These are phyloP conservation scores for Trichoderma asperellum DNA, from an alignment of 2,329 filamentous ascomycete genomes.

Conservation along the genomic window DNA sequence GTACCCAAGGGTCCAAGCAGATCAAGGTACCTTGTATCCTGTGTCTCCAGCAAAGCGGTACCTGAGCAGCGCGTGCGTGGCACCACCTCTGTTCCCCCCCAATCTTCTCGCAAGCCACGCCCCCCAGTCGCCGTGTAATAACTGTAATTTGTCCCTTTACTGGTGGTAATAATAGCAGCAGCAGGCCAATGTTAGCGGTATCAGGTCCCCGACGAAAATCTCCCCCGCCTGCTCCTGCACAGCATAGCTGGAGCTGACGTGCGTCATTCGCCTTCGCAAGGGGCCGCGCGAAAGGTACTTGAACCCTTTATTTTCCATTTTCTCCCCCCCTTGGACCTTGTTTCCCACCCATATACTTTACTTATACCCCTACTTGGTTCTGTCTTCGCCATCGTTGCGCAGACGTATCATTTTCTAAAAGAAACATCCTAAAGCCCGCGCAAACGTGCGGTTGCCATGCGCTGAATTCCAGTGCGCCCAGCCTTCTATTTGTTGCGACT, in stretches of 20 bases:
- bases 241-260: constrained; percentile 14
- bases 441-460: constrained; percentile 33
- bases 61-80: neutral
- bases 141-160: constrained; percentile 14
- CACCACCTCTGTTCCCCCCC: neutral
- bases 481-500: constrained; percentile 24
- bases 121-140: constrained; percentile 18
- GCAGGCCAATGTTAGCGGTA: neutral
- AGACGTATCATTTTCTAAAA: neutral
- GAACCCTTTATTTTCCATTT: neutral
- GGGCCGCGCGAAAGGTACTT: constrained; percentile 11
- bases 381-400: neutral
- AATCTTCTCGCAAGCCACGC: neutral
- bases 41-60: neutral
- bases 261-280: constrained; percentile 20
- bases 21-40: neutral
- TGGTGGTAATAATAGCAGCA: neutral
- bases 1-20: neutral
- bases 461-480: constrained; percentile 24
- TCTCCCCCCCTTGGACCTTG: neutral
- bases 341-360: neutral
- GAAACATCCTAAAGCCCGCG: neutral
- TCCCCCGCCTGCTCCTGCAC: constrained; percentile 25
- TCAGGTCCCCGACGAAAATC: neutral
- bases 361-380: neutral